Evolutionary conservation across 495 filamentous ascomycete species (phyloP).

Genomic region (Echria macrotheca): DNA sequence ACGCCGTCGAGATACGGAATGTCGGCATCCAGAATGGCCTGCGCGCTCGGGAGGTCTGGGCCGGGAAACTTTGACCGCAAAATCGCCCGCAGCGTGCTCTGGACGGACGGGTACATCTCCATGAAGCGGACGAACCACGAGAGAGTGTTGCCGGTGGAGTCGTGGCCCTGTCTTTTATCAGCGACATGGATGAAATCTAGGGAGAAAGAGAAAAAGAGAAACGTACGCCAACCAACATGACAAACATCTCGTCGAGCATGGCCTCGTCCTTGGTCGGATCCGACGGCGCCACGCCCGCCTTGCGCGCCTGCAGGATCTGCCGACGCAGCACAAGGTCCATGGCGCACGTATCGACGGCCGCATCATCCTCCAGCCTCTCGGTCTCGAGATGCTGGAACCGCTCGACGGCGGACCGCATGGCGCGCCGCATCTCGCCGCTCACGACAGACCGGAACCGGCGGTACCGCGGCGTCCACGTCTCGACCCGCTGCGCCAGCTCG

Average conservation of each 20-base stretch:
- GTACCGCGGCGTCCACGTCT: neutral
- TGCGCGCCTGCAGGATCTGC: slow-evolving; percentile 16
- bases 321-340: slow-evolving; percentile 33
- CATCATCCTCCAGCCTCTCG: neutral
- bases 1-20: slow-evolving; percentile 36
- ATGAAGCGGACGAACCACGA: slow-evolving; percentile 33
- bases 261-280: slow-evolving; percentile 19
- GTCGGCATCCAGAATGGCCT: slow-evolving; percentile 19
- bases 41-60: slow-evolving; percentile 3
- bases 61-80: slow-evolving; percentile 12
- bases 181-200: neutral
- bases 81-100: slow-evolving; percentile 20
- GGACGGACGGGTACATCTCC: slow-evolving; percentile 17
- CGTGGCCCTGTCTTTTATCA: too few relatives aligned
- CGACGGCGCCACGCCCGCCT: slow-evolving; percentile 1
- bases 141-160: slow-evolving; percentile 24
- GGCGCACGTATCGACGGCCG: slow-evolving; percentile 22
- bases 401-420: slow-evolving; percentile 12
- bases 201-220: too few relatives aligned
- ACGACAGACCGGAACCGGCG: neutral
- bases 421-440: neutral
- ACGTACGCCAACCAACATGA: slow-evolving; percentile 19
- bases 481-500: neutral
- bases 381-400: slow-evolving; percentile 3
- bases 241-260: slow-evolving; percentile 25